phyloP scores from a whole-genome alignment of 495 filamentous ascomycete genomes.

The Hyaloscypha hepaticicola region DNA sequence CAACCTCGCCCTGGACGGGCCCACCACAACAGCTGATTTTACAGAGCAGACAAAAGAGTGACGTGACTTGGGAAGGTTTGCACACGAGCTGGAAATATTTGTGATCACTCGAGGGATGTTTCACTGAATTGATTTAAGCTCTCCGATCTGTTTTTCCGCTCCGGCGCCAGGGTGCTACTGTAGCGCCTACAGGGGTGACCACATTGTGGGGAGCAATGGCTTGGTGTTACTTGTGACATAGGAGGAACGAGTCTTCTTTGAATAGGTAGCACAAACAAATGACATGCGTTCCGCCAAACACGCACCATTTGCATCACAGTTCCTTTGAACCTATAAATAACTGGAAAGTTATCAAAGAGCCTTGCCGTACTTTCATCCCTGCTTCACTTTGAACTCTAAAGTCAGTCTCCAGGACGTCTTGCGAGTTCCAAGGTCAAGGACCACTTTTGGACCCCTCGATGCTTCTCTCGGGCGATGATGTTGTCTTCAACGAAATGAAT shows the following conservation, averaged over 20 bases:
- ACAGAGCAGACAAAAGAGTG: conserved; percentile 2
- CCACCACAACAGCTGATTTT: conserved; percentile 29
- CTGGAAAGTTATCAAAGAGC: too few species aligned
- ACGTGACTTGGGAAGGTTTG: conserved; percentile 3
- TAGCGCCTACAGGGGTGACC: background rate
- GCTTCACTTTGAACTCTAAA: too few species aligned
- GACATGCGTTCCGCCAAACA: too few species aligned
- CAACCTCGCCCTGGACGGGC: conserved; percentile 32
- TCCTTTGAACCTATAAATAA: too few species aligned
- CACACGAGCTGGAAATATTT: conserved; percentile 24
- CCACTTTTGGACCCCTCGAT: background rate
- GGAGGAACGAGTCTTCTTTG: too few species aligned
- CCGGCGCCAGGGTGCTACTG: conserved; percentile 14
- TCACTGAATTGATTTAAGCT: conserved; percentile 25
- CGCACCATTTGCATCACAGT: too few species aligned
- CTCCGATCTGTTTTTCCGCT: conserved; percentile 23
- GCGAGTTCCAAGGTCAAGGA: background rate
- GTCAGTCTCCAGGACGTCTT: too few species aligned
- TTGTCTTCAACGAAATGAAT: conserved; percentile 1
- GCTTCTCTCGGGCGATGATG: conserved; percentile 7
- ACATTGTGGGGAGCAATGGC: background rate
- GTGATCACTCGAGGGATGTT: conserved; percentile 24
- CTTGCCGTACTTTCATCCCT: too few species aligned
- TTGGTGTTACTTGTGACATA: too few species aligned
- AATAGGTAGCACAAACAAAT: too few species aligned